These are phyloP conservation scores for Thelonectria blattea DNA, from an alignment of 2,329 filamentous ascomycete genomes.

Conservation along the genomic window DNA sequence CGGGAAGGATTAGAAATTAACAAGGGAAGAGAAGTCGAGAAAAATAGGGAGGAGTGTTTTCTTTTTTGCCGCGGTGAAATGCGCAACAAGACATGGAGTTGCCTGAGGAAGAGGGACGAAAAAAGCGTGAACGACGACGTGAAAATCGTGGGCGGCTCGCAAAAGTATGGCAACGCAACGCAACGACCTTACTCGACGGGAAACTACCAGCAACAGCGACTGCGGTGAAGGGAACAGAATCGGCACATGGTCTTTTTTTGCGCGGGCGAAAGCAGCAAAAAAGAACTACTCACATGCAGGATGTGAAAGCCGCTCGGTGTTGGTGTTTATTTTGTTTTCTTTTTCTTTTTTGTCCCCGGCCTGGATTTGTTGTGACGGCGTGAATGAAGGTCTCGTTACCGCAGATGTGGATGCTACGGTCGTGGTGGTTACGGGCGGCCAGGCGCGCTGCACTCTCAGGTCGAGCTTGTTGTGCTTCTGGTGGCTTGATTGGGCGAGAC, in stretches of 20 bases:
- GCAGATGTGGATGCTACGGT: conserved; percentile 18
- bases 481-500: conserved; percentile 24
- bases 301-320: background rate
- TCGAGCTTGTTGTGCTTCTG: conserved; percentile 30
- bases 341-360: background rate
- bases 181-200: no score
- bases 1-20: conserved; percentile 34
- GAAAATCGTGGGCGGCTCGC: conserved; percentile 30
- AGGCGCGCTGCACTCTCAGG: conserved; percentile 34
- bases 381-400: conserved; percentile 18
- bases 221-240: conserved; percentile 26
- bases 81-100: conserved; percentile 6
- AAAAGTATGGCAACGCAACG: conserved; percentile 31
- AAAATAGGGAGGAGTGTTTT: conserved; percentile 8
- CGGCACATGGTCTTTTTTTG: conserved; percentile 33
- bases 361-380: conserved; percentile 15
- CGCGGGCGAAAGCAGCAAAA: conserved; percentile 25
- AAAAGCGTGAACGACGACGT: conserved; percentile 20
- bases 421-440: conserved; percentile 30
- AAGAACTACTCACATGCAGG: conserved; percentile 10
- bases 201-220: conserved; percentile 31
- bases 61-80: background rate
- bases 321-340: background rate
- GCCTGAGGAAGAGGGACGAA: background rate
- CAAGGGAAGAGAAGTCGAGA: conserved; percentile 16